A percentile compares a stretch with the other conserved stretches of the same genome.
Evolutionary conservation across 108 stramenopile genomes (phyloP).

Genomic region (Aurantiochytrium sp.): DNA sequence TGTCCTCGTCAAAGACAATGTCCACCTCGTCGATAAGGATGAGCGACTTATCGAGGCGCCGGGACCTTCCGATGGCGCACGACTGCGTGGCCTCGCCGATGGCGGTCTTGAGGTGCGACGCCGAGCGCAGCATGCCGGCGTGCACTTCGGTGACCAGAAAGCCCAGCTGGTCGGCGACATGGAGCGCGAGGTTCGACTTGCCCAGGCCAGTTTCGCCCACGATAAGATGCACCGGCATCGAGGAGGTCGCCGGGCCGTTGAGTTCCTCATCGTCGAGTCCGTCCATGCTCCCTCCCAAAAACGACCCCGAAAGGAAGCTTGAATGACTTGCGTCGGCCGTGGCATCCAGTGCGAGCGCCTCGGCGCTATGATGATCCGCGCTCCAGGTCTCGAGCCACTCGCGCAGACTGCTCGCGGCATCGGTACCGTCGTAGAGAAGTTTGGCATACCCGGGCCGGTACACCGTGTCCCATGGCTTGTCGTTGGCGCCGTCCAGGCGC

Average conservation of each 20-base stretch:
- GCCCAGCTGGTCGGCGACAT: neutral
- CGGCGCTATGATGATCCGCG: neutral
- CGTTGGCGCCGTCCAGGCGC: neutral
- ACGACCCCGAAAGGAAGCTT: neutral
- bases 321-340: neutral
- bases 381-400: neutral
- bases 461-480: neutral
- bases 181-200: neutral
- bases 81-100: conserved; percentile 4
- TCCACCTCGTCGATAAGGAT: conserved; percentile 5
- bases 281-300: neutral
- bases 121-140: neutral
- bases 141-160: neutral
- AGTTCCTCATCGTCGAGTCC: neutral
- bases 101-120: neutral
- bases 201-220: neutral
- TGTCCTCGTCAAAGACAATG: conserved; percentile 24
- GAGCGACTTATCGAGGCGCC: neutral
- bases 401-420: neutral
- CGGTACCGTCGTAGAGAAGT: neutral
- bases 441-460: neutral
- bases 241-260: neutral
- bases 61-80: neutral
- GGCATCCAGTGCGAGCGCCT: neutral
- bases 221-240: neutral